Evolutionary conservation across 2,329 filamentous ascomycete genomes (phyloP).

Genomic region (Arthrobotrys megalospora): DNA sequence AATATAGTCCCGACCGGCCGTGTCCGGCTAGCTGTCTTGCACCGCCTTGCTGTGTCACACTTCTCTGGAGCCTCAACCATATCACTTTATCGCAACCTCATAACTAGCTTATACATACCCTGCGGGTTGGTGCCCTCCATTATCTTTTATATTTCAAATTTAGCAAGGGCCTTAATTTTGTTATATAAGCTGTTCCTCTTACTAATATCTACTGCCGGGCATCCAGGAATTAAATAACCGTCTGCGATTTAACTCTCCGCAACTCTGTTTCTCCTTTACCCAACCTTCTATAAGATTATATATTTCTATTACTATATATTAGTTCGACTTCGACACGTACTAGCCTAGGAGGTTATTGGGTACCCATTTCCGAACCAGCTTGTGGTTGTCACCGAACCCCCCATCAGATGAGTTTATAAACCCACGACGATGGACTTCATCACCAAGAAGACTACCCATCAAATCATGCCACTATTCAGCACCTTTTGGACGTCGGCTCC

Average conservation of each 20-base stretch:
- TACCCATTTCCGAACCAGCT: neutral
- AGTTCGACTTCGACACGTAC: neutral
- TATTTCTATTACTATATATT: too few species aligned
- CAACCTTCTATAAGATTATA: neutral
- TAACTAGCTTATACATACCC: neutral
- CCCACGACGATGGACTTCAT: slow-evolving; percentile 49
- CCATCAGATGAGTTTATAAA: slow-evolving; percentile 47
- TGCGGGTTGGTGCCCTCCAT: neutral
- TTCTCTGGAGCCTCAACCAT: slow-evolving; percentile 9
- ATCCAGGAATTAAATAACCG: neutral
- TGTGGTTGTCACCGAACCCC: too few species aligned
- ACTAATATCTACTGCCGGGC: slow-evolving; percentile 12
- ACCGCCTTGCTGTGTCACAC: slow-evolving; percentile 17
- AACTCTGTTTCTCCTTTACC: too few species aligned
- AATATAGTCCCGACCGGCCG: slow-evolving; percentile 39
- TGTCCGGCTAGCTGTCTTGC: slow-evolving; percentile 26
- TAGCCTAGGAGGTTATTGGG: neutral
- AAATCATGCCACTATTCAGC: slow-evolving; percentile 59
- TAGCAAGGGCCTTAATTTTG: too few species aligned
- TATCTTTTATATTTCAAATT: neutral
- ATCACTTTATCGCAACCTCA: slow-evolving; percentile 2
- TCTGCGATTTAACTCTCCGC: too few species aligned
- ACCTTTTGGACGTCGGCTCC: slow-evolving; percentile 48
- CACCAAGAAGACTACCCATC: slow-evolving; percentile 57
- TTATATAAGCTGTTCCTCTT: neutral